phyloP scores from a whole-genome alignment of 768 basidiomycete species.

The Hortiboletus campestris region DNA sequence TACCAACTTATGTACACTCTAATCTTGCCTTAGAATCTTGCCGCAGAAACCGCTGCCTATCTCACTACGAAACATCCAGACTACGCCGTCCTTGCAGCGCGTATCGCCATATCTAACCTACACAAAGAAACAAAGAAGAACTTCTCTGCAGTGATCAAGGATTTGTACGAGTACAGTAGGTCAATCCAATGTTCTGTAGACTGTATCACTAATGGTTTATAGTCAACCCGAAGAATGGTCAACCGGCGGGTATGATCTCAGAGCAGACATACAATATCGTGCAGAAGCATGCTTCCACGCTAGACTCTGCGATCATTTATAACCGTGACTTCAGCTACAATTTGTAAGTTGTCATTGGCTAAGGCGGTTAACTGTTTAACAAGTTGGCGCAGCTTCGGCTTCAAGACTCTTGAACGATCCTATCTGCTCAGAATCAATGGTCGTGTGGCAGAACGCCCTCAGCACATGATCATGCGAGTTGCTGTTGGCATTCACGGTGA shows the following conservation, averaged over 20 bases:
- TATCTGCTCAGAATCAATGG: slow-evolving; percentile 94
- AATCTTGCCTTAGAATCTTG: slow-evolving; percentile 67
- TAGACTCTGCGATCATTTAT: slow-evolving; percentile 96
- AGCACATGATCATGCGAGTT: slow-evolving; percentile 99
- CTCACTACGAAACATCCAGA: slow-evolving; percentile 97
- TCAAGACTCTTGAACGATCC: slow-evolving; percentile 98
- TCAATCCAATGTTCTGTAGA: not conserved
- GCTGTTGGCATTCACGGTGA: slow-evolving; percentile 94
- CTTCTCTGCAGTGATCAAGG: slow-evolving; percentile 89
- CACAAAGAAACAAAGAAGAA: slow-evolving; percentile 99
- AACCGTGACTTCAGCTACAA: slow-evolving; percentile 98
- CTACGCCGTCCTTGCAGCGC: slow-evolving; percentile 96
- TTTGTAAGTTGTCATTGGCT: slow-evolving; percentile 51
- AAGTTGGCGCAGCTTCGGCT: slow-evolving; percentile 73
- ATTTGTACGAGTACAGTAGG: slow-evolving; percentile 85
- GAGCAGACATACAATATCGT: slow-evolving; percentile 82
- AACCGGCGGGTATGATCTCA: slow-evolving; percentile 87
- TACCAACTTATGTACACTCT: not conserved
- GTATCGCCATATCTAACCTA: slow-evolving; percentile 96
- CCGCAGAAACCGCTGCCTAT: slow-evolving; percentile 95
- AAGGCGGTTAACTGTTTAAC: not conserved
- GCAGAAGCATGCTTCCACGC: slow-evolving; percentile 70
- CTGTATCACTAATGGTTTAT: not conserved
- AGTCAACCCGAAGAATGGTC: slow-evolving; percentile 96
- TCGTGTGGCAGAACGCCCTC: slow-evolving; percentile 94